Conservation (phyloP, 805 yeast species). For the Kluyveromyces dobzhanskii region DNA sequence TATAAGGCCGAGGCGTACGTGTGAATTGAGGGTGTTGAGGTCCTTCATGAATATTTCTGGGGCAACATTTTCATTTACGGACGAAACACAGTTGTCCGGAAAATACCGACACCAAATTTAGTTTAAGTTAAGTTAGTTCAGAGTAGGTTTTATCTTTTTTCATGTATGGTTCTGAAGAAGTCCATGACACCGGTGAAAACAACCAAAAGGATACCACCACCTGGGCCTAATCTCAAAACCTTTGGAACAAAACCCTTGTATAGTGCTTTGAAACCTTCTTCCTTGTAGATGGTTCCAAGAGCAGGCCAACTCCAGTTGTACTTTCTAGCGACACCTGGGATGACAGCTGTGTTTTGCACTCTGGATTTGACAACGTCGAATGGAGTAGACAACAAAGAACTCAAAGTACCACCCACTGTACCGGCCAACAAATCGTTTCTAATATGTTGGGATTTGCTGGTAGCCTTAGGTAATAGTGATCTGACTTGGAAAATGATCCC, state of each 20-base stretch:
- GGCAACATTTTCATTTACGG: no score
- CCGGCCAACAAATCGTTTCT: constrained; percentile 86
- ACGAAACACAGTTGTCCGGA: no score
- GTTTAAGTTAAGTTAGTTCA: no score
- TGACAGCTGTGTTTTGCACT: constrained; percentile 66
- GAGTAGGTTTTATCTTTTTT: not conserved
- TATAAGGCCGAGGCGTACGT: no score
- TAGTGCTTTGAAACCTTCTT: constrained; percentile 87
- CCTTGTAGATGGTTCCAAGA: constrained; percentile 56
- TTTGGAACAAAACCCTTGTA: constrained; percentile 97
- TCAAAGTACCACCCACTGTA: constrained; percentile 92
- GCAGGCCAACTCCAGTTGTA: constrained; percentile 91
- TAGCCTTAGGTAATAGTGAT: constrained; percentile 67
- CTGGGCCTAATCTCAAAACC: constrained; percentile 96
- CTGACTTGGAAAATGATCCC: constrained; percentile 90
- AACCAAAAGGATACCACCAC: constrained; percentile 96
- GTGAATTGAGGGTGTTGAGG: no score
- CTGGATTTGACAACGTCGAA: constrained; percentile 96
- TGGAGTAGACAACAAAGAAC: constrained; percentile 93
- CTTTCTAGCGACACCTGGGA: constrained; percentile 71
- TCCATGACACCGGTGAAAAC: constrained; percentile 96
- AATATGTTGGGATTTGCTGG: constrained; percentile 63
- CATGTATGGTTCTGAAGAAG: constrained; percentile 53
- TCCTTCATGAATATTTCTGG: no score
- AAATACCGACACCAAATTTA: no score